Base-by-base conservation (phyloP, 176 grass and related monocot genomes). In the Triticum turgidum region DNA sequence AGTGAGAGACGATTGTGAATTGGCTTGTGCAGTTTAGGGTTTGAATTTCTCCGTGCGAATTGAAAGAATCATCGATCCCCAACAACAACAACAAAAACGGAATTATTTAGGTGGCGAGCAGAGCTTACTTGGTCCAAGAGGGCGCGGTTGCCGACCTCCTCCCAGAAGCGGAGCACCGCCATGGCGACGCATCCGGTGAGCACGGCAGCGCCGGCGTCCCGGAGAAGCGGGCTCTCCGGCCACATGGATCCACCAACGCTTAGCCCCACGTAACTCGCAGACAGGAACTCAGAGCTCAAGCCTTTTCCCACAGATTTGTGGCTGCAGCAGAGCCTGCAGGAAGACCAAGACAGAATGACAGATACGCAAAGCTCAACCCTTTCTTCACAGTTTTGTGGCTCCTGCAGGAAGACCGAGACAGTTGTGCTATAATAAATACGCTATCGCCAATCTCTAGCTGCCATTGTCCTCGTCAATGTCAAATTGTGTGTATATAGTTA, bases 51-150 rank as follows among this genome's bases (percentile, higher is more conserved):
- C 79, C 17, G 63, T 34, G 4, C 17, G 47, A 81, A 34, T n/a
- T 1, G 62, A n/a, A 81, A 34, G 5, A 34, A n/a, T 13, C 61
- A 33, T 20, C 38, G 10, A 32, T 11, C 20, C 70, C 17, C 14
- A 68, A 52, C 18, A 44, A 47, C 1, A 34, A 54, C 4, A 42
- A 45, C 3, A 33, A 54, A n/a, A 38, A 5, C 0, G 9, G 44
- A 32, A 76, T 15, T 18, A 3, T 30, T 76, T 76, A 49, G 65
- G 25, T 35, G 35, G 29, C 9, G 8, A 66, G 8, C 5, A 4
- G 21, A 66, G 17, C 8, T 54, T 74, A 95, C 93, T 91, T 95
- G 88, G 18, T 96, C 93, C 80, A 98, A 92, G 51, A 96, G 82
- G 29, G 65, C 69, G 86, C 93, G 88, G 69, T 91, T 95, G 74